Percentiles rank a stretch among this genome's conserved stretches.
These are phyloP conservation scores for Serendipita sp. DNA, from an alignment of 768 basidiomycete species.

Conservation along the genomic window DNA sequence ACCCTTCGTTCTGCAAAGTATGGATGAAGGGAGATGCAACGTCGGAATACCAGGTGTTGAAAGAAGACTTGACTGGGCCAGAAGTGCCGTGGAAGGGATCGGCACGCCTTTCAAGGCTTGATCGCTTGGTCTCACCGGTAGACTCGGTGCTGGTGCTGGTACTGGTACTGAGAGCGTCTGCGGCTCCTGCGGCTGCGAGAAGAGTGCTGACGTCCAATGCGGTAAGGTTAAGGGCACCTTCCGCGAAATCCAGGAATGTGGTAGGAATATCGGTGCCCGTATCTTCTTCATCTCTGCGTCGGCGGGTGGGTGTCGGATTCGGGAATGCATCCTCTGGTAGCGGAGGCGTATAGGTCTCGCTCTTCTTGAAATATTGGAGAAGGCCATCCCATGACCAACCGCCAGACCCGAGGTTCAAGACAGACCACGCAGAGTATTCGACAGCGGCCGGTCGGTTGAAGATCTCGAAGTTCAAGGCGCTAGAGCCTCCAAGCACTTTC, in stretches of 20 bases:
- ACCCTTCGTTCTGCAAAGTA: neutral
- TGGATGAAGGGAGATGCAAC: neutral
- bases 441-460: slow-evolving; percentile 10
- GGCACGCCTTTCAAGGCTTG: neutral
- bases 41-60: slow-evolving; percentile 10
- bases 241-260: neutral
- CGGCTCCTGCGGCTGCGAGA: neutral
- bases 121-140: neutral
- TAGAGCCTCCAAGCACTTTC: slow-evolving; percentile 17
- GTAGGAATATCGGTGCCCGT: neutral
- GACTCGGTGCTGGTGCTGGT: neutral
- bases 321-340: slow-evolving; percentile 10
- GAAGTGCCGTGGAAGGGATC: slow-evolving; percentile 1
- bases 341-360: slow-evolving; percentile 25
- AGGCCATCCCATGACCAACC: slow-evolving; percentile 16
- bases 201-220: neutral
- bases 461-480: slow-evolving; percentile 15
- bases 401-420: slow-evolving; percentile 8
- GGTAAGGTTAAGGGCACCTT: neutral
- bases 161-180: neutral
- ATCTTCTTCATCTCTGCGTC: neutral
- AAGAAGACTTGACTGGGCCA: slow-evolving; percentile 7
- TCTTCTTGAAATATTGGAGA: slow-evolving; percentile 15
- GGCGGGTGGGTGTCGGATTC: neutral
- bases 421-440: slow-evolving; percentile 17